Evolutionary conservation across 1,284 basidiomycete species (phyloP), one percentile per base, ranked within the genome.

Genomic region (Caloboletus firmus): DNA sequence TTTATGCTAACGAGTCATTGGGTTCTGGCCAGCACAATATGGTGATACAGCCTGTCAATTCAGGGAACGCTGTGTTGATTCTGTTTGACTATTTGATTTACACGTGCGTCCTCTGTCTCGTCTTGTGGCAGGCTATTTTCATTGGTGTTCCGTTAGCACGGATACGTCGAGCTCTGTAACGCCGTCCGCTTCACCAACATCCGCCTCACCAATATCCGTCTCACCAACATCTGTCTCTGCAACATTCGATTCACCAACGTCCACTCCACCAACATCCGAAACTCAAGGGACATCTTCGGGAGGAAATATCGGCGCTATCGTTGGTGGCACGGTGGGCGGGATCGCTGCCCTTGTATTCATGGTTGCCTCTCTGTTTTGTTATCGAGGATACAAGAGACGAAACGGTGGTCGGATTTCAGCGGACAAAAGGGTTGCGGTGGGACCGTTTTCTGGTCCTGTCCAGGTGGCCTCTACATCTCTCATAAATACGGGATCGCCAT

Each of bases 11-110:
- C 41, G 22, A 40, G 5, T 40, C 51, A 1, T 8, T 64, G 22
- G 12, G 17, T 5, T 22, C 13, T 8, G 52, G 61, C 1, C 1
- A 44, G 26, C 63, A 67, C 26, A 44, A 2, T 10, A 53, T 64
- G 49, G 4, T 11, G 17, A 35, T 64, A 26, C 13, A 31, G 5
- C 54, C 63, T 0, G 17, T 48, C 9, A 24, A 35, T 18, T 4
- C 31, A 0, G 26, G 7, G 11, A n/a, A 30, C 4, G 1, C n/a
- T 0, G 24, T 49, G 22, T 47, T 61, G 24, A 52, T 61, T 2
- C 17, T 63, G 9, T 61, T 63, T 9, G 60, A 61, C 10, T 61
- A 63, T 35, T 15, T 59, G 9, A 39, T 64, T 24, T 61, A 61
- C 17, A 60, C 32, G 60, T 59, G 13, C 1, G 60, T 57, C 2